Conservation (phyloP, 2,329 filamentous ascomycete species). For the Xylariaceae sp. region DNA sequence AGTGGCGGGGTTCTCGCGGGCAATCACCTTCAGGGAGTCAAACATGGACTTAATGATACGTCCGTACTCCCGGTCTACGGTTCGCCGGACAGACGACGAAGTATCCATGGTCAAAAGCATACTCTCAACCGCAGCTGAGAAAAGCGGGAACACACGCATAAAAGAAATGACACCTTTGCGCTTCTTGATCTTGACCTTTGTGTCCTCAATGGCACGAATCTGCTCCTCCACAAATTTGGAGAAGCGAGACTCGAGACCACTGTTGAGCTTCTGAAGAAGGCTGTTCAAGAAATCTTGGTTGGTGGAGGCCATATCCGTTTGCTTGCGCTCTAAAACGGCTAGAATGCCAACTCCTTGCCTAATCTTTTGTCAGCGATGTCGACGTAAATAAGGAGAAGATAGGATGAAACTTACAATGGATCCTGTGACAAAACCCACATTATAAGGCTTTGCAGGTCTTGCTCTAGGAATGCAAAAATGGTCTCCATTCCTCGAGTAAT, state of each 20-base stretch:
- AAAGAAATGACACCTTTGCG: constrained; percentile 94
- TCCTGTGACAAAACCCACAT: constrained; percentile 79
- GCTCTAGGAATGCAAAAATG: constrained; percentile 75
- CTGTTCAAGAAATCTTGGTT: constrained; percentile 89
- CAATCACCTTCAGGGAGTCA: constrained; percentile 92
- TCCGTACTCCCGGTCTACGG: constrained; percentile 81
- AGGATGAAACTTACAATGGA: constrained; percentile 61
- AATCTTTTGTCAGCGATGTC: constrained; percentile 14
- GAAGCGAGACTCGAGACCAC: constrained; percentile 69
- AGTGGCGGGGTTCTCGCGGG: constrained; percentile 59
- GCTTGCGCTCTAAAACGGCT: constrained; percentile 71
- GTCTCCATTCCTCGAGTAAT: constrained; percentile 86
- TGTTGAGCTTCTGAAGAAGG: constrained; percentile 72
- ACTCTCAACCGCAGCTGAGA: constrained; percentile 76
- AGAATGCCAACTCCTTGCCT: constrained; percentile 88
- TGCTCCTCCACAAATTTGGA: constrained; percentile 90
- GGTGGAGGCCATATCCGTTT: constrained; percentile 74
- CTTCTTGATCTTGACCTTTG: constrained; percentile 98
- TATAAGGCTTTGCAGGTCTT: constrained; percentile 71
- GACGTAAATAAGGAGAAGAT: neutral
- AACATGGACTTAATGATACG: constrained; percentile 94
- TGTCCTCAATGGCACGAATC: constrained; percentile 92
- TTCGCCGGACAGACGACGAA: constrained; percentile 61
- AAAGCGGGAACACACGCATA: constrained; percentile 86
- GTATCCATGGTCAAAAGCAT: constrained; percentile 61